Conservation (phyloP, 176 grass and related monocot genomes). For the Triticum dicoccoides region DNA sequence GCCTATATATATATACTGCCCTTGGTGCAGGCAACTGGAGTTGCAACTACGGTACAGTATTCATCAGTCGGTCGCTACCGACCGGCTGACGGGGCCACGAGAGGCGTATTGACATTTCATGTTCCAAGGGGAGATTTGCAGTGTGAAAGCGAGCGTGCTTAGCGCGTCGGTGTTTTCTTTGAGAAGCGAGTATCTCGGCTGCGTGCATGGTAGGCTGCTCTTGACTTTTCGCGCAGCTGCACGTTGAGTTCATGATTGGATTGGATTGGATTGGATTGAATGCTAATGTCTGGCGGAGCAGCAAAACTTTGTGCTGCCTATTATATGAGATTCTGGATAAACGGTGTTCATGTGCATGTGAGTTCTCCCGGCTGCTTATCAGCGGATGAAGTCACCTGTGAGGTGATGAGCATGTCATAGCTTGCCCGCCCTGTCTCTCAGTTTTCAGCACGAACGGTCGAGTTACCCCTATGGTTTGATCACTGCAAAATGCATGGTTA, state of each 20-base stretch:
- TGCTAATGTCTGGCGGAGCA: neutral
- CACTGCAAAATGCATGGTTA: too few species aligned
- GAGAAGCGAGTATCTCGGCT: constrained; percentile 1
- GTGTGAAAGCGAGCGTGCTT: neutral
- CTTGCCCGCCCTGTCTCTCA: too few species aligned
- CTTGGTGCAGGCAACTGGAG: neutral
- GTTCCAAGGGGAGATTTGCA: neutral
- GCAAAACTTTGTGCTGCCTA: neutral
- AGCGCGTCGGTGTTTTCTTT: neutral
- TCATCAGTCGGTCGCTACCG: neutral
- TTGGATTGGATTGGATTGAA: constrained; percentile 2
- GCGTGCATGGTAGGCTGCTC: constrained; percentile 14
- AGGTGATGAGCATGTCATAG: neutral
- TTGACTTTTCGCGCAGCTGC: constrained; percentile 36
- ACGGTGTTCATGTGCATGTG: constrained; percentile 26
- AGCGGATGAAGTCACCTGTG: neutral
- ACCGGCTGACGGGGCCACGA: neutral
- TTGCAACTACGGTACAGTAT: too few species aligned
- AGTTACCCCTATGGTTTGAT: too few species aligned
- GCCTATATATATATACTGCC: neutral
- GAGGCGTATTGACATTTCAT: too few species aligned
- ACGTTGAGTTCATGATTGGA: constrained; percentile 39
- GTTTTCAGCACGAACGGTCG: too few species aligned
- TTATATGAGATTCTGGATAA: neutral
- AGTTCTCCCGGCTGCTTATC: neutral